Evolutionary conservation across 2,329 filamentous ascomycete species (phyloP).

Genomic region (Amylocarpus encephaloides): DNA sequence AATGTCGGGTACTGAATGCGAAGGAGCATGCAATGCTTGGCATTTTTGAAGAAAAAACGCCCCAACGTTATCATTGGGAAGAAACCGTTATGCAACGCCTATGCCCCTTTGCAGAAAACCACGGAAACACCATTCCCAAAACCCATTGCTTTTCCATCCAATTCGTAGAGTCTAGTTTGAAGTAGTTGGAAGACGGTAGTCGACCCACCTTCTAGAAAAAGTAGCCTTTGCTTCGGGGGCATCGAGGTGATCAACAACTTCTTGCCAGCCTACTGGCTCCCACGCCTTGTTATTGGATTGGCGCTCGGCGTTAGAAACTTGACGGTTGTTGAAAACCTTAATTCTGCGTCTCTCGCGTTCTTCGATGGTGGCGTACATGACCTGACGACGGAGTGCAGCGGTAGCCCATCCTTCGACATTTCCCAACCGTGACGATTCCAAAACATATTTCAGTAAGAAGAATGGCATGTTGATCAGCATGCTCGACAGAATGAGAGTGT

Average conservation of each 20-base stretch:
- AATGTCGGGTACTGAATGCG: background rate
- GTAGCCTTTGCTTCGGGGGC: constrained; percentile 21
- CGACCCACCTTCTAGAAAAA: constrained; percentile 25
- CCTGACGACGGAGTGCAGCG: constrained; percentile 39
- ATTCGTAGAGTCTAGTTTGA: constrained; percentile 6
- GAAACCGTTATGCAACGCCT: constrained; percentile 19
- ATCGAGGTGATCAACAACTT: constrained; percentile 24
- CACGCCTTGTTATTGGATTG: constrained; percentile 24
- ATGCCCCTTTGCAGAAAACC: constrained; percentile 18
- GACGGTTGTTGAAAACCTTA: constrained; percentile 18
- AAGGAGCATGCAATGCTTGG: constrained; percentile 3
- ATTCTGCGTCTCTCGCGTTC: constrained; percentile 52
- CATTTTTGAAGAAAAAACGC: background rate
- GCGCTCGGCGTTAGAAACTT: constrained; percentile 26
- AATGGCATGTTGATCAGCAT: constrained; percentile 67
- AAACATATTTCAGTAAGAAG: constrained; percentile 54
- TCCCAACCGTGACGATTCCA: constrained; percentile 55
- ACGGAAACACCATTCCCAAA: constrained; percentile 10
- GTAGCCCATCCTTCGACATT: constrained; percentile 45
- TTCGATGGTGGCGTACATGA: constrained; percentile 44
- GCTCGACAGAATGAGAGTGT: constrained; percentile 49
- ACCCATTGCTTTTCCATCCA: constrained; percentile 9
- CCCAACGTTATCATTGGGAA: constrained; percentile 2
- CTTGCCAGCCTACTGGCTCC: constrained; percentile 31
- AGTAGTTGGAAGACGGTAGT: constrained; percentile 17